Evolutionary conservation across 257 asterid species (phyloP), one percentile per base, ranked within the genome.

Genomic region (Lantana camara): DNA sequence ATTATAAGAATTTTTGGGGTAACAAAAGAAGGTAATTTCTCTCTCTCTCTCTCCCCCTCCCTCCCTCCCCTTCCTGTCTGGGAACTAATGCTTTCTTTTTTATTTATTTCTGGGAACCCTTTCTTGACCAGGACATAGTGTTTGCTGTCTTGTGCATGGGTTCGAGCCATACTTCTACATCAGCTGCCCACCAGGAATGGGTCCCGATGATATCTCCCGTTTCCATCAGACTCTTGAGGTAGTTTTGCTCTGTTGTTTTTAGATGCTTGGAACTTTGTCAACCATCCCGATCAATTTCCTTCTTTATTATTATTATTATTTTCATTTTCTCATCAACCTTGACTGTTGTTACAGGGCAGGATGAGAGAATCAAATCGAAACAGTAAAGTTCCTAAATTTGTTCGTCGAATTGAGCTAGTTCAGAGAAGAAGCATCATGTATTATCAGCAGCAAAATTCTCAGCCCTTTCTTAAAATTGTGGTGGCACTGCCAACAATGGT

Each of bases 401-500:
- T 94, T 63, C 88, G 79, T 63, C 88, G 91, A 60, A 81, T 94
- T 72, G 96, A 87, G 72, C 73, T 90, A 63, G 87, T 94, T 75
- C 92, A 84, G 74, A 85, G 83, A 68, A 85, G 82, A 81, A 94
- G 90, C 82, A 94, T 94, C 48, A 94, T 94, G 97, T 68, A 88
- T 75, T 90, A 94, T 73, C 99, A 94, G 63, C 89, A 88, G 68
- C 89, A 94, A 68, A 72, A 29, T 67, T 82, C 75, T 69, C 97
- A 82, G 73, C 85, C 99, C 44, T 94, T 94, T 53, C 96, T 94
- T 40, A 94, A 81, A 80, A 86, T 94, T 70, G 96, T 94, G 34
- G 99, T 90, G 76, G 92, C 97, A 71, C 69, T 94, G 82, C 99
- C 99, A 55, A 79, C 97, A 73, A 90, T 90, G 97, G 97, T 94